Percentiles rank a stretch among this genome's conserved stretches.
These are phyloP conservation scores for Aquanectria penicillioides DNA, from an alignment of 2,329 filamentous ascomycete genomes.

Conservation along the genomic window DNA sequence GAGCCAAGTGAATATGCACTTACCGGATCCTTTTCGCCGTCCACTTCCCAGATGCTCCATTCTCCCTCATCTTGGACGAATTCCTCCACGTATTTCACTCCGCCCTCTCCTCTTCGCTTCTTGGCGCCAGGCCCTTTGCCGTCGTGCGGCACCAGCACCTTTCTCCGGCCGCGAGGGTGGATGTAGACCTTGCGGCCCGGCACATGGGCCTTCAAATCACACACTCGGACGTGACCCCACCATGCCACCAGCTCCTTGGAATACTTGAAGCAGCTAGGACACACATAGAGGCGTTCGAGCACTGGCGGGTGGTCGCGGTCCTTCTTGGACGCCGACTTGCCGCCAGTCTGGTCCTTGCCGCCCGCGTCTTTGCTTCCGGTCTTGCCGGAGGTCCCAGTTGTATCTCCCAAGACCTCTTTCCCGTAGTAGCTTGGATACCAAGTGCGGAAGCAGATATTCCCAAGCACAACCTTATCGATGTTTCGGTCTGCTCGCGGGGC, in stretches of 20 bases:
- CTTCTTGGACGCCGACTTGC: conserved; percentile 44
- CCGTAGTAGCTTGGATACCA: conserved; percentile 94
- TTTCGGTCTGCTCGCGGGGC: conserved; percentile 71
- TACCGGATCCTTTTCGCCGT: conserved; percentile 84
- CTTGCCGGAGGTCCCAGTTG: conserved; percentile 44
- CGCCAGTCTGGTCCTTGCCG: conserved; percentile 39
- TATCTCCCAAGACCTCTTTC: conserved; percentile 73
- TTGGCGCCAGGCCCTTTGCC: conserved; percentile 47
- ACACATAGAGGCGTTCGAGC: conserved; percentile 82
- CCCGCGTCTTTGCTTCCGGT: conserved; percentile 43
- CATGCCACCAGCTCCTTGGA: conserved; percentile 70
- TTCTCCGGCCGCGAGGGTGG: conserved; percentile 60
- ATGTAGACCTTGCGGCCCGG: conserved; percentile 81
- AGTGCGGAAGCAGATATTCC: conserved; percentile 83
- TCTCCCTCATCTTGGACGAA: conserved; percentile 70
- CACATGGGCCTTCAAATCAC: conserved; percentile 58
- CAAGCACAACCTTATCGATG: conserved; percentile 86
- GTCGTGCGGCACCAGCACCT: conserved; percentile 50
- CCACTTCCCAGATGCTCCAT: conserved; percentile 91
- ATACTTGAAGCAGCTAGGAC: conserved; percentile 95
- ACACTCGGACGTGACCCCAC: conserved; percentile 67
- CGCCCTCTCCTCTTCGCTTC: conserved; percentile 50
- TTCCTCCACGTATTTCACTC: conserved; percentile 53
- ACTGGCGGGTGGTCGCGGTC: conserved; percentile 53
- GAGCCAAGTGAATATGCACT: conserved; percentile 42